phyloP scores from a whole-genome alignment of 1,139 yeast genomes.

The Diutina mesorugosa region DNA sequence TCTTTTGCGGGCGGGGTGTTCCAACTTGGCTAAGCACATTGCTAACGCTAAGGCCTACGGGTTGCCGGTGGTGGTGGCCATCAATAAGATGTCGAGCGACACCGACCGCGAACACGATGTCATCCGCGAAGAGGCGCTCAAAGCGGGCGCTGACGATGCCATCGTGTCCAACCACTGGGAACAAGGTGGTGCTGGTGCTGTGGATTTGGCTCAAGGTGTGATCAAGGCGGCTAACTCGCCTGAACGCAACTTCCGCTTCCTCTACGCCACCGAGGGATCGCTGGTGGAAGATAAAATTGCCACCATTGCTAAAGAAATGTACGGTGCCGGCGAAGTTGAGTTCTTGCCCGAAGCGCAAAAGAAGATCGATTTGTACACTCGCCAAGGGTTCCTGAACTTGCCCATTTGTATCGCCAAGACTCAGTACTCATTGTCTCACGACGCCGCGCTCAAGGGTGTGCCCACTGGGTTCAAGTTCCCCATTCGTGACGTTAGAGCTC shows the following conservation, averaged over 20 bases:
- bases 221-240: conserved; percentile 51
- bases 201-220: conserved; percentile 77
- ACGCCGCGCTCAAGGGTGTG: conserved; percentile 86
- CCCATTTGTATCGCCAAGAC: conserved; percentile 98
- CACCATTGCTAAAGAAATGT: conserved; percentile 80
- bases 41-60: conserved; percentile 78
- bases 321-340: conserved; percentile 88
- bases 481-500: conserved; percentile 84
- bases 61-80: conserved; percentile 91
- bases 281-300: conserved; percentile 76
- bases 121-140: conserved; percentile 70
- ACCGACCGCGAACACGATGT: conserved; percentile 73
- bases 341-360: conserved; percentile 73
- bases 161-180: conserved; percentile 97
- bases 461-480: conserved; percentile 94
- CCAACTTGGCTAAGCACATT: conserved; percentile 87
- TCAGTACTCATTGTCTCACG: conserved; percentile 95
- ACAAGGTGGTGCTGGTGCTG: conserved; percentile 94
- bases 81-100: conserved; percentile 84
- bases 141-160: conserved; percentile 91
- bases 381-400: conserved; percentile 83
- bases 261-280: conserved; percentile 52
- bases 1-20: conserved; percentile 70
- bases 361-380: conserved; percentile 73
- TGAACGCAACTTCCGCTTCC: conserved; percentile 42